Percentiles rank a stretch among this genome's conserved stretches.
Conservation (phyloP, 257 asterid species). For the Solanum tacnaense region DNA sequence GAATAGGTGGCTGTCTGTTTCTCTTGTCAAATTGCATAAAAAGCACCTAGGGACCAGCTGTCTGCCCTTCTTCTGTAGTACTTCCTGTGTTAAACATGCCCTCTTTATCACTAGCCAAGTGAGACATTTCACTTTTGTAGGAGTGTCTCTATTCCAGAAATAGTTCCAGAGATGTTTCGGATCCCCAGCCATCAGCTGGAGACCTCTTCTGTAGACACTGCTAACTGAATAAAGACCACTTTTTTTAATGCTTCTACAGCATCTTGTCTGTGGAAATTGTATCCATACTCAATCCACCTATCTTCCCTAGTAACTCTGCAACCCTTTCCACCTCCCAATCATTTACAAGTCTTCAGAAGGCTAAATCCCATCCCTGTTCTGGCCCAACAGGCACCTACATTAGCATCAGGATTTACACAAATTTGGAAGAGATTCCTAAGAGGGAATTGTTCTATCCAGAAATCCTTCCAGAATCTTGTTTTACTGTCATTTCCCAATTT, state of each 20-base stretch:
- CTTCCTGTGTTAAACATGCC: not conserved
- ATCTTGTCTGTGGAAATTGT: not conserved
- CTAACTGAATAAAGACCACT: not conserved
- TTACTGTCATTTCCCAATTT: not conserved
- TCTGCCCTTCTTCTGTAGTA: not conserved
- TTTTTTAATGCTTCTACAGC: not conserved
- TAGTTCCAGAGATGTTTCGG: not conserved
- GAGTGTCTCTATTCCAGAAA: not conserved
- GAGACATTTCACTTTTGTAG: not conserved
- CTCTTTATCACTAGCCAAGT: not conserved
- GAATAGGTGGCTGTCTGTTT: not conserved
- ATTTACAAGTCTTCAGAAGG: not conserved
- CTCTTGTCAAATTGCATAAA: not conserved
- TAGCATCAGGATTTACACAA: too few species aligned
- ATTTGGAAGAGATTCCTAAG: too few species aligned
- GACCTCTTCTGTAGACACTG: not conserved
- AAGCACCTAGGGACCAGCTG: not conserved
- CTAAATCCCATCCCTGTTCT: not conserved
- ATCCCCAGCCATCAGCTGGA: not conserved
- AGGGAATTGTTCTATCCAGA: not conserved
- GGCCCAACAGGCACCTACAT: too few species aligned
- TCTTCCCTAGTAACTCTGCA: not conserved
- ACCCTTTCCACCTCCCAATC: not conserved
- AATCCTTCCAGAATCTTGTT: not conserved
- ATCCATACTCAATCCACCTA: not conserved